phyloP scores from a whole-genome alignment of 176 grass and related monocot species.

The Eleusine coracana region DNA sequence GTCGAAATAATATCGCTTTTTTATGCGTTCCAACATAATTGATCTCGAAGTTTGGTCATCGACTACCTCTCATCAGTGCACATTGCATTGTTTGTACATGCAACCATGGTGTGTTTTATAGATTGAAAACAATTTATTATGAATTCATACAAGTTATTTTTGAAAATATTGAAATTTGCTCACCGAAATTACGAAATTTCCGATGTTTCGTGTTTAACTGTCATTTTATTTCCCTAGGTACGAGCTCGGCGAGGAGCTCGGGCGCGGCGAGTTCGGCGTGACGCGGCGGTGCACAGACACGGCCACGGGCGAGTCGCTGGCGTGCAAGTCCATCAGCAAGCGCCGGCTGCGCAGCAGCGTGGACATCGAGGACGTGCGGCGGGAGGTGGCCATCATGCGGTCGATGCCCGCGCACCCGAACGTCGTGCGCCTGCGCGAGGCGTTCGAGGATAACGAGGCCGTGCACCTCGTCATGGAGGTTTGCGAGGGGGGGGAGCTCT shows the following conservation, averaged over 20 bases:
- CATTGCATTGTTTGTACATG: too few species aligned
- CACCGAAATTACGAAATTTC: too few species aligned
- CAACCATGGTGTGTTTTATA: too few species aligned
- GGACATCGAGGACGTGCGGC: slow-evolving; percentile 59
- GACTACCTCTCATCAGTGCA: too few species aligned
- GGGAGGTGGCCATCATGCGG: slow-evolving; percentile 69
- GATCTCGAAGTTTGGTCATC: too few species aligned
- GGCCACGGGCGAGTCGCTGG: slow-evolving; percentile 32
- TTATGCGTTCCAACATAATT: too few species aligned
- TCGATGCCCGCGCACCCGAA: slow-evolving; percentile 53
- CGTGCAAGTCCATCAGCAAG: slow-evolving; percentile 72
- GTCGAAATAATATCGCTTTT: too few species aligned
- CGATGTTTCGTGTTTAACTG: too few species aligned
- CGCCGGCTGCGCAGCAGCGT: slow-evolving; percentile 54
- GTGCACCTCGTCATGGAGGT: slow-evolving; percentile 84
- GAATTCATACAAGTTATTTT: too few species aligned
- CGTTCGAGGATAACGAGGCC: slow-evolving; percentile 67
- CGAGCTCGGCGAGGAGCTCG: slow-evolving; percentile 55
- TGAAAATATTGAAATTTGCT: background rate
- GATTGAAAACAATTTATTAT: too few species aligned
- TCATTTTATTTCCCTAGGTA: background rate
- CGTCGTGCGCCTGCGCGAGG: slow-evolving; percentile 65
- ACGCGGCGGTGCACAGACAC: slow-evolving; percentile 51
- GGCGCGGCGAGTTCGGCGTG: slow-evolving; percentile 65
- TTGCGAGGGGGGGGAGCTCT: slow-evolving; percentile 88